Evolutionary conservation across 257 asterid genomes (phyloP).

Genomic region (Nicotiana obtusifolia): DNA sequence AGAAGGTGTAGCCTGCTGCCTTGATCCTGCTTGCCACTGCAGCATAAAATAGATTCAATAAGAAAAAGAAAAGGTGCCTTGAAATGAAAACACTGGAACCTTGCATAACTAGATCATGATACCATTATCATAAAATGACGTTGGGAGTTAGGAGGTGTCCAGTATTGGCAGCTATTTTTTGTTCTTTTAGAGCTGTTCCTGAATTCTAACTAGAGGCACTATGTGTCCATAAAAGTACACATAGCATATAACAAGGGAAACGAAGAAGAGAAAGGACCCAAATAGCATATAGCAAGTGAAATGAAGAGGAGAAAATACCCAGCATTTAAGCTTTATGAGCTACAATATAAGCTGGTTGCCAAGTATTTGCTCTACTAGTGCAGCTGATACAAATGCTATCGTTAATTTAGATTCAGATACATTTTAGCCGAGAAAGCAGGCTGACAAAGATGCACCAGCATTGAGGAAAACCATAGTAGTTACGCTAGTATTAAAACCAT

Average conservation of each 20-base stretch:
- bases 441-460: background rate
- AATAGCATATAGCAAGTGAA: background rate
- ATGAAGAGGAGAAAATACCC: background rate
- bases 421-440: background rate
- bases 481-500: background rate
- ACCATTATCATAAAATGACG: background rate
- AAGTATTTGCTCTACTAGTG: background rate
- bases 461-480: background rate
- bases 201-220: background rate
- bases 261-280: background rate
- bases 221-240: background rate
- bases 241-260: constrained; percentile 1
- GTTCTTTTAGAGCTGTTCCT: background rate
- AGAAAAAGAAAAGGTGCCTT: background rate
- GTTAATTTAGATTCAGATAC: background rate
- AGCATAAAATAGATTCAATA: constrained; percentile 10
- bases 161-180: background rate
- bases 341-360: background rate
- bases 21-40: constrained; percentile 99
- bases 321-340: background rate
- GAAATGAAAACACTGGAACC: constrained; percentile 1
- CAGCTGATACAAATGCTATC: background rate
- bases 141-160: background rate
- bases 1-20: constrained; percentile 44
- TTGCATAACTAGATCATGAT: background rate